Evolutionary conservation across 164 flowering plant genomes (phyloP), one percentile per base, ranked within the genome.

Genomic region (Amborella trichopoda): DNA sequence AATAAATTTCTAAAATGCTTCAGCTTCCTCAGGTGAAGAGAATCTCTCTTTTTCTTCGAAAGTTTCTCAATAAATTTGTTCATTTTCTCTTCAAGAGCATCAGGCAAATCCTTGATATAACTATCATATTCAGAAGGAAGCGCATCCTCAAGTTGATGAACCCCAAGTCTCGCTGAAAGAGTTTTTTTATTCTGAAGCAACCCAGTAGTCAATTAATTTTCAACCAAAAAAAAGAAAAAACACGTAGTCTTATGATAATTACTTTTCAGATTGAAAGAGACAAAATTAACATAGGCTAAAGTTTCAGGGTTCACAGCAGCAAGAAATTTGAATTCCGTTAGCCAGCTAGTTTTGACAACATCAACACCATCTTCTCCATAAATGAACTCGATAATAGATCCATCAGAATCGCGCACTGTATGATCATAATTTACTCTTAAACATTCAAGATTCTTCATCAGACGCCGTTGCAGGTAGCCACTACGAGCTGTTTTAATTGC

Each of bases 321-420:
- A 39, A 88, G 66, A 40, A 70, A 71, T 46, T 79, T 67, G 59
- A 82, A 81, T 47, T 80, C 70, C n/a, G 68, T 36, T 19, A 84
- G 49, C 54, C 77, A 93, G 54, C 85, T 79, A 30, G 83, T 69
- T 49, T 66, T 61, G 60, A 73, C 95, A 27, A 79, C 94, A 66
- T 93, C 99, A 28, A 93, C 78, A 49, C 99, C 96, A 74, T 93
- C 99, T 71, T 88, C 99, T 12, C 99, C 96, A 62, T 93, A 88
- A 41, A 24, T 50, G 54, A 93, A 93, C 43, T 93, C 96, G 52
- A 93, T 56, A 10, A 93, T 62, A 38, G 96, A 84, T 32, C 96
- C 95, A 79, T 93, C 99, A 38, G 83, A 68, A 71, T 93, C 96
- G 52, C 99, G 96, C 14, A 88, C 99, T 21, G 94, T 93, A 56